phyloP scores from a whole-genome alignment of 768 basidiomycete genomes.

The Saitozyma podzolica region DNA sequence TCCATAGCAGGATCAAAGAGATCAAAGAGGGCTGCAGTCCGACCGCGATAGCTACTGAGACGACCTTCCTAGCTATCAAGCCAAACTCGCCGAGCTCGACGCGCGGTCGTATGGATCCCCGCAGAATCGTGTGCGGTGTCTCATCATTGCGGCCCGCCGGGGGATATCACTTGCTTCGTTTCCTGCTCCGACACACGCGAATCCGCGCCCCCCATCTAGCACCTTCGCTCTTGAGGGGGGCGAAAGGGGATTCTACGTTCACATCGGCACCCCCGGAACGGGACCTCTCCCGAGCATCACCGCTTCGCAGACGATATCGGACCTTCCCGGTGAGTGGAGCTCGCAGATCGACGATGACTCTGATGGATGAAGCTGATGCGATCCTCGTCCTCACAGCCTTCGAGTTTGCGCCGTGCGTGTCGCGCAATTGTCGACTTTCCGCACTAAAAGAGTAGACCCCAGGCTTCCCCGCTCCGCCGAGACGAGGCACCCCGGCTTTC shows the following conservation, averaged over 20 bases:
- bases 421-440: neutral
- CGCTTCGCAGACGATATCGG: conserved; percentile 25
- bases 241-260: conserved; percentile 4
- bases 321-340: conserved; percentile 25
- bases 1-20: too few relatives aligned
- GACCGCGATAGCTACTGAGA: neutral
- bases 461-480: neutral
- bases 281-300: conserved; percentile 26
- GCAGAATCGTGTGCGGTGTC: conserved; percentile 27
- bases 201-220: conserved; percentile 14
- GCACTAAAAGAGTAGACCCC: neutral
- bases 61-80: conserved; percentile 23
- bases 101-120: conserved; percentile 29
- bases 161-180: conserved; percentile 24
- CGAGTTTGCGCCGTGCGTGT: neutral
- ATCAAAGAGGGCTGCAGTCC: neutral
- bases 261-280: conserved; percentile 24
- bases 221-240: conserved; percentile 10
- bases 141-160: conserved; percentile 21
- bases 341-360: neutral
- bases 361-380: neutral
- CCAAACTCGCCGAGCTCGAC: conserved; percentile 22
- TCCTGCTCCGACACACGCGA: conserved; percentile 29
- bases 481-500: neutral
- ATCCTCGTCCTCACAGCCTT: neutral